phyloP scores from a whole-genome alignment of 768 basidiomycete species.

The Calocybe cyanea region DNA sequence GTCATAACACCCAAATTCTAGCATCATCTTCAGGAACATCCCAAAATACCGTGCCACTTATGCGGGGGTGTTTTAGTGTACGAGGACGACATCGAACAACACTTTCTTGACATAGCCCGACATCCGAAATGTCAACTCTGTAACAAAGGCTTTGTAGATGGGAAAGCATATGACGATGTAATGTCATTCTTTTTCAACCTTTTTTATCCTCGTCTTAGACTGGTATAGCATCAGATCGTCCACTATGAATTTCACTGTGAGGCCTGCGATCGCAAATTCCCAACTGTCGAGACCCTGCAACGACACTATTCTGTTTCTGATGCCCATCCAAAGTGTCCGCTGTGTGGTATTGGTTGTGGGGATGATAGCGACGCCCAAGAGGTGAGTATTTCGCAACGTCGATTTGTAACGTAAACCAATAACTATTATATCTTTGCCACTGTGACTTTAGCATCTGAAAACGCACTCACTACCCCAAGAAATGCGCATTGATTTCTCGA shows the following conservation, averaged over 20 bases:
- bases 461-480: no score
- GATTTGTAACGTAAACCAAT: neutral
- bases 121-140: conserved; percentile 22
- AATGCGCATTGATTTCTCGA: no score
- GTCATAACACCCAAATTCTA: conserved; percentile 13
- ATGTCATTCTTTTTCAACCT: conserved; percentile 3
- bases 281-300: conserved; percentile 29
- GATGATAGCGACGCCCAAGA: conserved; percentile 32
- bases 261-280: conserved; percentile 37
- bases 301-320: conserved; percentile 39
- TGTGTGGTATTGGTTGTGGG: conserved; percentile 39
- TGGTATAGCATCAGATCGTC: neutral
- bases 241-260: conserved; percentile 24
- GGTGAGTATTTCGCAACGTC: conserved; percentile 22
- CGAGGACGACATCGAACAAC: conserved; percentile 33
- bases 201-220: neutral
- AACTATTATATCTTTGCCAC: no score
- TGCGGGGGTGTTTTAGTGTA: conserved; percentile 28
- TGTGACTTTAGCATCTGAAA: no score
- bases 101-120: conserved; percentile 33
- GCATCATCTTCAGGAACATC: conserved; percentile 30
- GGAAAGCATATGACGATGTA: conserved; percentile 30
- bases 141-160: conserved; percentile 14
- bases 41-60: conserved; percentile 21
- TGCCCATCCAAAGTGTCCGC: conserved; percentile 41